phyloP scores from a whole-genome alignment of 2,329 filamentous ascomycete genomes.

The Aspergillus ochraceus region DNA sequence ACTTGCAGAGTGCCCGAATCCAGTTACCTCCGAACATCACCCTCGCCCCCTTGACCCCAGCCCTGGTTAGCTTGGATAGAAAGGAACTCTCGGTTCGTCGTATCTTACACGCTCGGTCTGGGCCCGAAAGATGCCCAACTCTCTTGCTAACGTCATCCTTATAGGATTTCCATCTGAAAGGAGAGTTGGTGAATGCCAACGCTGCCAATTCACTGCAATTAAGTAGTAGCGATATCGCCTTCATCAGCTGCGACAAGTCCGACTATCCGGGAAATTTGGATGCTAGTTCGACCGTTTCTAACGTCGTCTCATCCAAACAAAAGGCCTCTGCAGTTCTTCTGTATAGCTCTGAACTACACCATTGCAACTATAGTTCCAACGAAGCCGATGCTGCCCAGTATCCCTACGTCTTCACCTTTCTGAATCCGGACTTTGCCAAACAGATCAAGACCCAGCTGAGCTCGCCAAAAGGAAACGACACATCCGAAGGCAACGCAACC shows the following conservation, averaged over 20 bases:
- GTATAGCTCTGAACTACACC: slow-evolving; percentile 39
- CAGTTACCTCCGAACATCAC: slow-evolving; percentile 17
- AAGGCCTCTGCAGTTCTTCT: slow-evolving; percentile 37
- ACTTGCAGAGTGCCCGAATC: slow-evolving; percentile 22
- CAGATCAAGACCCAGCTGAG: slow-evolving; percentile 20
- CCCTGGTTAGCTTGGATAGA: slow-evolving; percentile 19
- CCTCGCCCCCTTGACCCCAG: slow-evolving; percentile 29
- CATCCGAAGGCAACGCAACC: slow-evolving; percentile 19
- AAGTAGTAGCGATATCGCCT: slow-evolving; percentile 34
- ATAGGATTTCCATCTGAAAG: slow-evolving; percentile 29
- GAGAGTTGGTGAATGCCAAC: slow-evolving; percentile 29
- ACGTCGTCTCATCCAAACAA: slow-evolving; percentile 30
- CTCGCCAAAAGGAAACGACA: slow-evolving; percentile 21
- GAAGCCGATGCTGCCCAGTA: slow-evolving; percentile 23
- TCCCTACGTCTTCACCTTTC: slow-evolving; percentile 38
- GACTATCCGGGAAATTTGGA: slow-evolving; percentile 41
- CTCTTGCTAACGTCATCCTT: slow-evolving; percentile 2
- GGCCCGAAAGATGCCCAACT: not conserved
- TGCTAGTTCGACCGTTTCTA: slow-evolving; percentile 34
- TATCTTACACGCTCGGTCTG: not conserved
- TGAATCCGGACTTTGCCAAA: slow-evolving; percentile 17
- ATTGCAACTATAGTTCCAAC: slow-evolving; percentile 38
- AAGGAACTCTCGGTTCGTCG: slow-evolving; percentile 25
- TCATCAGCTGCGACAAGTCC: slow-evolving; percentile 42
- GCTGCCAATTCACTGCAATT: slow-evolving; percentile 30